phyloP scores from a whole-genome alignment of 2,329 filamentous ascomycete genomes.

The Tolypocladium tropicale region DNA sequence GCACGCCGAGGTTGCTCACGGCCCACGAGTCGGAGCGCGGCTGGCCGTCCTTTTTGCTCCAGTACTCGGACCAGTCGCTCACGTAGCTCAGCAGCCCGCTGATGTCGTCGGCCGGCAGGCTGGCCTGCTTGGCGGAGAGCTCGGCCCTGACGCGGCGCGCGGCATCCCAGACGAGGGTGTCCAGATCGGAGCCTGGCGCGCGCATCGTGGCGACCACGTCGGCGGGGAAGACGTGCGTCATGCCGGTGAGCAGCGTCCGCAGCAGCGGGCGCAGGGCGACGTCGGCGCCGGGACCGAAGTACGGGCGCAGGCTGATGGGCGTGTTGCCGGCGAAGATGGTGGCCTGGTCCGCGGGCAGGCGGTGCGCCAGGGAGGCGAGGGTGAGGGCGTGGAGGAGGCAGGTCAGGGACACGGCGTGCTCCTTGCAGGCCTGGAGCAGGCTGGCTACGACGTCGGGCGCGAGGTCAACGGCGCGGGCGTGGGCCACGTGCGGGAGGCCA shows the following conservation, averaged over 20 bases:
- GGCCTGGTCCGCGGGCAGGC: constrained; percentile 21
- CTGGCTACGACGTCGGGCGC: constrained; percentile 12
- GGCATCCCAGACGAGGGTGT: constrained; percentile 30
- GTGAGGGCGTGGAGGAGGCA: constrained; percentile 36
- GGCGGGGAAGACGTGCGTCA: constrained; percentile 19
- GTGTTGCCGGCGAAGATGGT: constrained; percentile 26
- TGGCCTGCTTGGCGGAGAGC: constrained; percentile 20
- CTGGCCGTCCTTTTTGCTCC: constrained; percentile 29
- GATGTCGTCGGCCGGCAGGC: constrained; percentile 31
- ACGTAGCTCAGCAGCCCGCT: constrained; percentile 31
- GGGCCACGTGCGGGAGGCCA: constrained; percentile 22
- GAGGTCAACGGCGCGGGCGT: constrained; percentile 26
- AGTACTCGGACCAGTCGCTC: constrained; percentile 31
- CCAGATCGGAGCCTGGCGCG: constrained; percentile 6
- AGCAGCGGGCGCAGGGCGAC: constrained; percentile 17
- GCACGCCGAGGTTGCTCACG: constrained; percentile 40
- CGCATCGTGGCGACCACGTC: constrained; percentile 15
- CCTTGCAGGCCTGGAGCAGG: constrained; percentile 29
- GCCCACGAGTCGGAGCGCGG: constrained; percentile 35
- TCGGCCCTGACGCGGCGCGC: constrained; percentile 23
- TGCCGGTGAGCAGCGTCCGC: constrained; percentile 28
- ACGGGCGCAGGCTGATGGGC: constrained; percentile 34
- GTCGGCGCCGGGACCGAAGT: constrained; percentile 14
- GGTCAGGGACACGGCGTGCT: constrained; percentile 34
- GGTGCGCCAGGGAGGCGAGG: constrained; percentile 27